A percentile compares a stretch with the other conserved stretches of the same genome.
phyloP scores from a whole-genome alignment of 2,329 filamentous ascomycete species.

The Curvularia sp. region DNA sequence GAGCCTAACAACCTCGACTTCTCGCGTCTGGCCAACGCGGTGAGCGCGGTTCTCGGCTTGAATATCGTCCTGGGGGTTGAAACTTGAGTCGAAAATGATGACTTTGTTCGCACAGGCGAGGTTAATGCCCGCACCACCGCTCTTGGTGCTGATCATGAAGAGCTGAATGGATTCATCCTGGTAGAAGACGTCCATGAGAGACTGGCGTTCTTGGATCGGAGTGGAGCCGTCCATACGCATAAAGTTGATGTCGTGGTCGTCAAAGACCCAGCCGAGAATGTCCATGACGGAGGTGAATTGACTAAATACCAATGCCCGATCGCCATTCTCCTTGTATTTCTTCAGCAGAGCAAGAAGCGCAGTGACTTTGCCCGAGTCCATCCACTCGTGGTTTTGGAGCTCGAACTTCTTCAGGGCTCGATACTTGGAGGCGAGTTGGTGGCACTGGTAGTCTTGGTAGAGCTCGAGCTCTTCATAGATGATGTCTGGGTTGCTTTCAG shows the following conservation, averaged over 20 bases:
- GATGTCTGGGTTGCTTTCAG: constrained; percentile 57
- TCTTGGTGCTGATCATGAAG: constrained; percentile 91
- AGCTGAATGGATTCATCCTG: constrained; percentile 78
- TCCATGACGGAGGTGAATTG: constrained; percentile 93
- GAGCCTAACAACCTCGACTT: constrained; percentile 88
- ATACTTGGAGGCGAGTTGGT: constrained; percentile 63
- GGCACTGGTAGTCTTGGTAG: constrained; percentile 68
- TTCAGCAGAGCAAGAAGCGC: constrained; percentile 77
- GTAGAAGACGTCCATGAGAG: constrained; percentile 87
- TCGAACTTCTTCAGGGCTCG: constrained; percentile 62
- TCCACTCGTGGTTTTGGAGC: constrained; percentile 69
- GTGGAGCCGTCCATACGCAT: constrained; percentile 88
- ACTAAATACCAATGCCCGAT: constrained; percentile 88
- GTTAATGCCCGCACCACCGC: constrained; percentile 97
- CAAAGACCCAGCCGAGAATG: constrained; percentile 83
- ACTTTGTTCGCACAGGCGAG: constrained; percentile 96
- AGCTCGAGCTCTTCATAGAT: constrained; percentile 62
- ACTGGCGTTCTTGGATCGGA: constrained; percentile 81
- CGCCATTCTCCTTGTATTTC: constrained; percentile 77
- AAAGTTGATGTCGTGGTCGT: constrained; percentile 74
- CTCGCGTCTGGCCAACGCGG: constrained; percentile 86
- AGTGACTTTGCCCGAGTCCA: constrained; percentile 83
- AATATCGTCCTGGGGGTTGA: constrained; percentile 98
- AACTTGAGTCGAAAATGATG: constrained; percentile 94
- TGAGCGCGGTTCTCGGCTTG: constrained; percentile 98